A percentile compares a stretch with the other conserved stretches of the same genome.
Evolutionary conservation across 306 rosid genomes (phyloP).

Genomic region (Fragaria vesca): DNA sequence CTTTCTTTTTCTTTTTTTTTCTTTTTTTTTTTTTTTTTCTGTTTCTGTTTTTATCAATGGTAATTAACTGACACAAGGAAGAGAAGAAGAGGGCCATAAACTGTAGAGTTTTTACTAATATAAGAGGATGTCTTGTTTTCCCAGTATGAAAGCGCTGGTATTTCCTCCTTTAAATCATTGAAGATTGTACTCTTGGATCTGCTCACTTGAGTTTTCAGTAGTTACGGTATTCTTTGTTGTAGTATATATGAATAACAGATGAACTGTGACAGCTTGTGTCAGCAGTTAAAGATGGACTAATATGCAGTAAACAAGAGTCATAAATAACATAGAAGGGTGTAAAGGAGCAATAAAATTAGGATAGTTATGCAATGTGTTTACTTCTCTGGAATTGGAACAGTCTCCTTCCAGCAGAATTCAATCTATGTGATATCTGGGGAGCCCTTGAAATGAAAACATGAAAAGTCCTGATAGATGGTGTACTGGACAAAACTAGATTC

Average conservation of each 20-base stretch:
- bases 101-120: neutral
- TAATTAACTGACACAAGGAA: neutral
- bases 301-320: neutral
- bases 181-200: neutral
- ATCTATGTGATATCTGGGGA: neutral
- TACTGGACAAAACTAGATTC: neutral
- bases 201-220: neutral
- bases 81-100: neutral
- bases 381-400: neutral
- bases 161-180: neutral
- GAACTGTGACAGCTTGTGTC: conserved; percentile 4
- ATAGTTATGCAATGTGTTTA: neutral
- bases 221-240: neutral
- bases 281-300: neutral
- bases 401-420: neutral
- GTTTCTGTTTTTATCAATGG: neutral
- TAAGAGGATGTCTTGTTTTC: neutral
- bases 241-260: neutral
- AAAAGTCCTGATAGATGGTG: neutral
- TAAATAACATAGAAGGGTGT: neutral
- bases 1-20: too few species aligned
- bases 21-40: neutral
- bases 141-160: neutral
- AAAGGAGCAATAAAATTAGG: neutral
- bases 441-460: neutral